These are phyloP conservation scores for Rhododendron ovatum DNA, from an alignment of 148 eudicot genomes.

Conservation along the genomic window DNA sequence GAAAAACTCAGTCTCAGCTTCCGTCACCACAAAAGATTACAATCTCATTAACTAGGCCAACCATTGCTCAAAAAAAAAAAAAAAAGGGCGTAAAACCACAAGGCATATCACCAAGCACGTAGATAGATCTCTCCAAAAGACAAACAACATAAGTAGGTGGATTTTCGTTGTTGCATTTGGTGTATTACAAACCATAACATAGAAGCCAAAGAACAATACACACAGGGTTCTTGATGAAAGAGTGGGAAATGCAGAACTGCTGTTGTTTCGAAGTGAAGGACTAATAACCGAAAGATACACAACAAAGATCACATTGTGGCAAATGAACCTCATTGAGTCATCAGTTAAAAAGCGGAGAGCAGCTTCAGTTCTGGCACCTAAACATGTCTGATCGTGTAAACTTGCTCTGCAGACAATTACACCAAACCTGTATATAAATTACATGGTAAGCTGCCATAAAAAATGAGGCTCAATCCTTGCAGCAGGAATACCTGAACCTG, in stretches of 20 bases:
- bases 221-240: background rate
- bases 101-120: background rate
- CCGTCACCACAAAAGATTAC: background rate
- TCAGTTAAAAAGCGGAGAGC: slow-evolving; percentile 8
- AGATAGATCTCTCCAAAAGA: background rate
- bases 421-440: slow-evolving; percentile 79
- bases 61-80: background rate
- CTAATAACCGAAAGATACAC: slow-evolving; percentile 21
- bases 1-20: background rate
- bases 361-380: slow-evolving; percentile 16
- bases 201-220: background rate
- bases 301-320: slow-evolving; percentile 2
- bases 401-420: slow-evolving; percentile 38
- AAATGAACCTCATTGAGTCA: background rate
- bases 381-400: slow-evolving; percentile 31
- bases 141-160: background rate
- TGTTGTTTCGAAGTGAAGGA: background rate
- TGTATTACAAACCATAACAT: background rate
- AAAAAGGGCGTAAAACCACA: background rate
- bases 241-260: background rate
- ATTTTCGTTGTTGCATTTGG: background rate
- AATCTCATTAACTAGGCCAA: background rate
- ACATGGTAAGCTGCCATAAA: slow-evolving; percentile 57
- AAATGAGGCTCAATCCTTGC: slow-evolving; percentile 42
- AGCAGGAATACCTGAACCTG: slow-evolving; percentile 91